Conservation (phyloP, 2,329 filamentous ascomycete species). For the Reticulascus tulasneorum region DNA sequence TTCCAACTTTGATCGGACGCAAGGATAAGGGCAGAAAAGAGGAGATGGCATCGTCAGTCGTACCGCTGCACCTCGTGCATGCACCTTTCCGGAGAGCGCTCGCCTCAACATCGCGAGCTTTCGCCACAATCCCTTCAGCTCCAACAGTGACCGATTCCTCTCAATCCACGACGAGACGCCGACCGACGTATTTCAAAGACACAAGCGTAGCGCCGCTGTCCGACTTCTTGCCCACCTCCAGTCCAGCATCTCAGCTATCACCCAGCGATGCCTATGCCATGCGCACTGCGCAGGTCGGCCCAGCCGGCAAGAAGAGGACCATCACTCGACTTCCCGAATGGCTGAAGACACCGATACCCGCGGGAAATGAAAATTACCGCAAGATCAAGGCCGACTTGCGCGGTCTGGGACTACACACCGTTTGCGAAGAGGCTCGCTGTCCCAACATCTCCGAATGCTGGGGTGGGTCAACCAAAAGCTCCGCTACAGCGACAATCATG, state of each 20-base stretch:
- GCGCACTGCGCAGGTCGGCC: slow-evolving; percentile 61
- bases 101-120: slow-evolving; percentile 30
- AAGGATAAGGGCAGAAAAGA: too few species aligned
- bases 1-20: too few species aligned
- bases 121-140: slow-evolving; percentile 41
- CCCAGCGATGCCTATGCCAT: slow-evolving; percentile 55
- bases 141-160: slow-evolving; percentile 14
- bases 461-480: slow-evolving; percentile 83
- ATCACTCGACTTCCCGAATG: slow-evolving; percentile 80
- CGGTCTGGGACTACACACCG: slow-evolving; percentile 85
- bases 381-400: slow-evolving; percentile 92
- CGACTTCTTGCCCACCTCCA: slow-evolving; percentile 49
- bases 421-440: slow-evolving; percentile 95
- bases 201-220: slow-evolving; percentile 52
- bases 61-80: slow-evolving; percentile 37
- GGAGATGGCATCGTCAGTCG: slow-evolving; percentile 35
- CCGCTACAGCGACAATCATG: slow-evolving; percentile 98
- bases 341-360: slow-evolving; percentile 94
- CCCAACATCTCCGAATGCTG: slow-evolving; percentile 98
- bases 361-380: slow-evolving; percentile 77
- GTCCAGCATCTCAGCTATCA: slow-evolving; percentile 38
- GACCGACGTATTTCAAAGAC: slow-evolving; percentile 58
- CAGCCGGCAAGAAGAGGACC: slow-evolving; percentile 57
- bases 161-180: slow-evolving; percentile 20
- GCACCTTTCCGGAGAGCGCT: slow-evolving; percentile 39